A percentile compares a stretch with the other conserved stretches of the same genome.
These are phyloP conservation scores for Solanum etuberosum DNA, from an alignment of 257 asterid genomes.

Conservation along the genomic window DNA sequence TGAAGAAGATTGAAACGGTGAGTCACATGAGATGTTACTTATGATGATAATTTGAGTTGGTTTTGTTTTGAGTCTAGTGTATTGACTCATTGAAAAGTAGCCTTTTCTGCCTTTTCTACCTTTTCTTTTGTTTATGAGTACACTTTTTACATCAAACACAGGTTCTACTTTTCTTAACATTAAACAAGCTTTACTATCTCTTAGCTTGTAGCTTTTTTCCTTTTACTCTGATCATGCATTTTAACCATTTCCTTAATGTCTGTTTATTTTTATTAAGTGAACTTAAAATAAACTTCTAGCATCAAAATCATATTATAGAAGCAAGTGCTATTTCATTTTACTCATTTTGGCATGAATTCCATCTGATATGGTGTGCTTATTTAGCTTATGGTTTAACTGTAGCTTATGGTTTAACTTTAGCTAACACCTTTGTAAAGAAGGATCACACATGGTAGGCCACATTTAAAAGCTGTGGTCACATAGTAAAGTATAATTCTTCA, in stretches of 20 bases:
- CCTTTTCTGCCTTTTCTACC: background rate
- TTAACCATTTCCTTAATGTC: too few species aligned
- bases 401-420: too few species aligned
- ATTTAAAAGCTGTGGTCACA: too few species aligned
- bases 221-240: background rate
- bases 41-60: background rate
- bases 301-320: too few species aligned
- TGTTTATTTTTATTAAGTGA: too few species aligned
- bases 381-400: too few species aligned
- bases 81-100: background rate
- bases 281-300: too few species aligned
- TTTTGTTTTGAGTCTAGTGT: background rate
- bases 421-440: too few species aligned
- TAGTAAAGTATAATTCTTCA: too few species aligned
- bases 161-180: background rate
- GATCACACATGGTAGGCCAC: too few species aligned
- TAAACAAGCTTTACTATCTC: background rate
- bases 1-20: constrained; percentile 77
- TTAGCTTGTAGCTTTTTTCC: background rate
- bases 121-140: background rate
- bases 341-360: background rate
- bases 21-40: constrained; percentile 12
- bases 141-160: background rate
- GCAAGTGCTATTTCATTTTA: background rate
- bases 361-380: background rate